Conservation (phyloP, 129 eudicot genomes). For the Smallanthus sonchifolius region DNA sequence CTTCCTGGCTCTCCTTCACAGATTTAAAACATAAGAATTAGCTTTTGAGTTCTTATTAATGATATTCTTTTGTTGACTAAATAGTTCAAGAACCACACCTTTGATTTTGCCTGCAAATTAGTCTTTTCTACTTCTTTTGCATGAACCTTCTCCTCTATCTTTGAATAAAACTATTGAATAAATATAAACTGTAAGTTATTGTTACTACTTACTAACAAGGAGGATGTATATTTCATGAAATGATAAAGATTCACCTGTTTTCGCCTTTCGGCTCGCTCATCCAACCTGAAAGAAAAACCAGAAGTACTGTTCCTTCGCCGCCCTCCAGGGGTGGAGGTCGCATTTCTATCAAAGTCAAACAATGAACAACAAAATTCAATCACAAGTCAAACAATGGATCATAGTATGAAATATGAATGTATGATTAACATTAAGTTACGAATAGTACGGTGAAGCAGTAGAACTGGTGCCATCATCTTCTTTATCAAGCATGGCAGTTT, state of each 20-base stretch:
- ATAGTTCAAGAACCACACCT: constrained; percentile 38
- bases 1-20: constrained; percentile 71
- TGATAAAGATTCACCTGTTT: constrained; percentile 46
- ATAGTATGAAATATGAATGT: background rate
- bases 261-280: constrained; percentile 86
- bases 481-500: constrained; percentile 23
- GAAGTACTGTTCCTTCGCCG: constrained; percentile 39
- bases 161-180: constrained; percentile 56
- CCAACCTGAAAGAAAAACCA: constrained; percentile 62
- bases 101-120: constrained; percentile 70
- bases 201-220: constrained; percentile 4
- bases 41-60: background rate
- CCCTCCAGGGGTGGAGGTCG: constrained; percentile 23
- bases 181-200: background rate
- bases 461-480: constrained; percentile 55
- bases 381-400: background rate
- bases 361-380: background rate
- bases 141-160: constrained; percentile 75
- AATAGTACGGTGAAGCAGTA: constrained; percentile 57
- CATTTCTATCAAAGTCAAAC: constrained; percentile 4
- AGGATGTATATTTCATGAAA: background rate
- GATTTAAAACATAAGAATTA: background rate
- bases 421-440: background rate
- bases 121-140: constrained; percentile 70
- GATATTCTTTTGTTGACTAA: constrained; percentile 1